phyloP scores from a whole-genome alignment of 2,329 filamentous ascomycete species.

The Exophiala viscosa region DNA sequence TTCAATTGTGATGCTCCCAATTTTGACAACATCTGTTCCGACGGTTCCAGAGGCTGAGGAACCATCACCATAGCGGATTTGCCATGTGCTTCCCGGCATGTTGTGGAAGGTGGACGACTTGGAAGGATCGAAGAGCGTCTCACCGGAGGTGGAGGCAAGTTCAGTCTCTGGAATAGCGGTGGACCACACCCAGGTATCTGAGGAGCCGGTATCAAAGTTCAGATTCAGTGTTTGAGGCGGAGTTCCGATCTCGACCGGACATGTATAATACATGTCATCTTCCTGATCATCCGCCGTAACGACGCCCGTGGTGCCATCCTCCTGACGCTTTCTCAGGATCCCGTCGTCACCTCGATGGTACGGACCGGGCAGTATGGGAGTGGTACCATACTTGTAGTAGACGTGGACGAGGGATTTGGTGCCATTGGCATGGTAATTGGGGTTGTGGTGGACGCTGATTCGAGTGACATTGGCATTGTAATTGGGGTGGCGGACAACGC shows the following conservation, averaged over 20 bases:
- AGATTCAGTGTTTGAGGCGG: slow-evolving; percentile 57
- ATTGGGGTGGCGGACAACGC: slow-evolving; percentile 55
- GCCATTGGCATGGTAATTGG: slow-evolving; percentile 57
- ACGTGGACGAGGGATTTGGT: slow-evolving; percentile 61
- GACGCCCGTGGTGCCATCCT: slow-evolving; percentile 6
- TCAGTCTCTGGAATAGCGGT: slow-evolving; percentile 45
- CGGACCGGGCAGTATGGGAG: slow-evolving; percentile 60
- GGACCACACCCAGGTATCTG: slow-evolving; percentile 65
- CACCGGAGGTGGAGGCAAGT: slow-evolving; percentile 36
- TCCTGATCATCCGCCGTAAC: slow-evolving; percentile 59
- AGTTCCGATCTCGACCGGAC: slow-evolving; percentile 61
- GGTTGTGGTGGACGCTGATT: slow-evolving; percentile 54
- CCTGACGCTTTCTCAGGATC: slow-evolving; percentile 21
- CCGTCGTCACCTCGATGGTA: slow-evolving; percentile 53
- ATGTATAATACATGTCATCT: slow-evolving; percentile 65
- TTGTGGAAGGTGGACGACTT: slow-evolving; percentile 60
- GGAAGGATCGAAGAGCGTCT: slow-evolving; percentile 57
- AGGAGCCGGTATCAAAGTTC: slow-evolving; percentile 68
- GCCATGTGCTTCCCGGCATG: slow-evolving; percentile 52
- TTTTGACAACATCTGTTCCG: slow-evolving; percentile 58
- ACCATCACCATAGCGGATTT: slow-evolving; percentile 65
- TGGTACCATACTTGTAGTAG: slow-evolving; percentile 60
- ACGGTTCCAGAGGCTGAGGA: slow-evolving; percentile 64
- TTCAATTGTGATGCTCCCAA: slow-evolving; percentile 61
- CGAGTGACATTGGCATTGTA: slow-evolving; percentile 47